Evolutionary conservation across 2,329 filamentous ascomycete species (phyloP), one percentile per base, ranked within the genome.

Genomic region (Camptophora hylomeconis): DNA sequence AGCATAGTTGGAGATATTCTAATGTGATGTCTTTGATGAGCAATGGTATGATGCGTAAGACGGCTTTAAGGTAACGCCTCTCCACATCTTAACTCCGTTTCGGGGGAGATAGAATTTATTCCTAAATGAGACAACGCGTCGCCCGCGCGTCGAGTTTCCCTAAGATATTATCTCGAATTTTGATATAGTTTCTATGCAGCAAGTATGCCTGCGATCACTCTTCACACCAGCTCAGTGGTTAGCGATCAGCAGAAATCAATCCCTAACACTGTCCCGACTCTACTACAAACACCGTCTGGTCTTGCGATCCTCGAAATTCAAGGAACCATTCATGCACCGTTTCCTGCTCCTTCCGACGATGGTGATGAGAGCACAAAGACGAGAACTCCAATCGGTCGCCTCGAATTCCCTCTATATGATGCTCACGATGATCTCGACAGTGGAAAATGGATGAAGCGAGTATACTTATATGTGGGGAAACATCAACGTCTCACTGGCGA

Each of bases 251-350:
- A 11, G 15, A 18, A 13, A 7, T 33, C 38, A 72, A 69, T 44
- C 75, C 80, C n/a, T n/a, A n/a, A n/a, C n/a, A n/a, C n/a, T 3
- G 69, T 95, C 4, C 89, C 89, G 2, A 54, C 68, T n/a, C 65
- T 93, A 38, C 70, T 95, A 10, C 80, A 86, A 45, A 94, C 87
- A 1, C 89, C 89, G 1, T 75, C 80, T 0, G 89, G 89, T 28
- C 70, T 94, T 21, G 87, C 87, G 11, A 65, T 98, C 24, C 64
- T 98, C 33, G 89, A 95, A 58, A 71, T 98, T 9, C 89, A 98
- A 61, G 89, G 86, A 37, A 82, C 73, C 9, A 76, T 98, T 57
- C 87, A 92, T 53, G 63, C 84, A 1, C 75, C 82, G 5, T 39
- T 57, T 2, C 41, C 51, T 6, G 32, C 21, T 26, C 20, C 14